These are phyloP conservation scores for Rubroshorea leprosula DNA, from an alignment of 345 rosid genomes.

Conservation along the genomic window DNA sequence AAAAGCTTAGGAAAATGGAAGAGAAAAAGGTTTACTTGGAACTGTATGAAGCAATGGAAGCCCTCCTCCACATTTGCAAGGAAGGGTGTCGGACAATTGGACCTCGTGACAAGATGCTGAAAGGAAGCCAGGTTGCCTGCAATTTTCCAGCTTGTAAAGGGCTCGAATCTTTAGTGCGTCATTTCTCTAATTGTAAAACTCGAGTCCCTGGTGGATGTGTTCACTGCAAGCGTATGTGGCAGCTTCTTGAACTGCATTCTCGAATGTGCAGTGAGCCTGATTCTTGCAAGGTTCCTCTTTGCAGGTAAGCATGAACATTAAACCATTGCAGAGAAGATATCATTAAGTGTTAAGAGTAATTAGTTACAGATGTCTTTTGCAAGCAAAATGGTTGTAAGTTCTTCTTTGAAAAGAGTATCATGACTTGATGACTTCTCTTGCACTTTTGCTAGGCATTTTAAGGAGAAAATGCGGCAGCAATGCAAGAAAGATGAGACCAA, in stretches of 20 bases:
- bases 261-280: conserved; percentile 67
- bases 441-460: conserved; percentile 42
- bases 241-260: conserved; percentile 87
- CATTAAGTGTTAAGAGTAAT: neutral
- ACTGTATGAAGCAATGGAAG: conserved; percentile 77
- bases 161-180: conserved; percentile 65
- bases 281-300: conserved; percentile 80
- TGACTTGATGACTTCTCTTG: neutral
- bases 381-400: too few relatives aligned
- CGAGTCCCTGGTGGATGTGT: conserved; percentile 65
- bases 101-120: conserved; percentile 60
- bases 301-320: conserved; percentile 47
- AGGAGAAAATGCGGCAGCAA: conserved; percentile 59
- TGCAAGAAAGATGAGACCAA: conserved; percentile 66
- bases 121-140: conserved; percentile 46
- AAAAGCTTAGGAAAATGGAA: conserved; percentile 46
- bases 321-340: neutral
- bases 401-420: neutral
- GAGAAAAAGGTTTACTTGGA: conserved; percentile 65
- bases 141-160: conserved; percentile 80
- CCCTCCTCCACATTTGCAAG: conserved; percentile 77
- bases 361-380: too few relatives aligned
- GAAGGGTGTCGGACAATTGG: conserved; percentile 90
- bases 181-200: conserved; percentile 70
- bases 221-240: conserved; percentile 88